phyloP scores from a whole-genome alignment of 305 asterid genomes.

The Solanum chacoense region DNA sequence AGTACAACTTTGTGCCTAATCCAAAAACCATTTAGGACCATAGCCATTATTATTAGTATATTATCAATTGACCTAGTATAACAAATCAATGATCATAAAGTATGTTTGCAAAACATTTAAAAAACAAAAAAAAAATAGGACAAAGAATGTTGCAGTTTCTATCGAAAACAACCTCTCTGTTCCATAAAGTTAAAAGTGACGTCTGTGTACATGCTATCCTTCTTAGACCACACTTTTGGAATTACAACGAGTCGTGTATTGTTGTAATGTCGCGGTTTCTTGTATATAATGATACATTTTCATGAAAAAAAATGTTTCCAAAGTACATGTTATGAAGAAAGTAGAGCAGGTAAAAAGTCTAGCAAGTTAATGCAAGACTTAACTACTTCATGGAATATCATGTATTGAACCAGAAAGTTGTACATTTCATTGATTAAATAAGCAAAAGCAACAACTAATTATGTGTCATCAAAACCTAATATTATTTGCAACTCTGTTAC shows the following conservation, averaged over 20 bases:
- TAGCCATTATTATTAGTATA: background rate
- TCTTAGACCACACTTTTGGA: background rate
- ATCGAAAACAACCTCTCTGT: background rate
- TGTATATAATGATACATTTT: background rate
- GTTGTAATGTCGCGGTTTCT: background rate
- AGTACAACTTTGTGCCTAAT: background rate
- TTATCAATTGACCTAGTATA: background rate
- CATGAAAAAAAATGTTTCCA: background rate
- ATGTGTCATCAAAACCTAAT: background rate
- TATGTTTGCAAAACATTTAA: background rate
- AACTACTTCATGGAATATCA: background rate
- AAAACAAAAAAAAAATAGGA: background rate
- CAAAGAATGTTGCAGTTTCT: background rate
- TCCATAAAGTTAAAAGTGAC: background rate
- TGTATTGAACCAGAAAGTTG: background rate
- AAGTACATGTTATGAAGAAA: background rate
- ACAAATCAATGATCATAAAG: background rate
- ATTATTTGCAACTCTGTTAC: background rate
- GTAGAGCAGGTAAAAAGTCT: background rate
- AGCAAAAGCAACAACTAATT: background rate
- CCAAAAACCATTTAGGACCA: background rate
- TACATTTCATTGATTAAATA: background rate
- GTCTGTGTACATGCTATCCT: background rate
- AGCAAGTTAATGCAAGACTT: background rate
- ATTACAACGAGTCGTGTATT: background rate